Base-by-base conservation (phyloP, 1,284 basidiomycete genomes). In the Trametes hirsuta region DNA sequence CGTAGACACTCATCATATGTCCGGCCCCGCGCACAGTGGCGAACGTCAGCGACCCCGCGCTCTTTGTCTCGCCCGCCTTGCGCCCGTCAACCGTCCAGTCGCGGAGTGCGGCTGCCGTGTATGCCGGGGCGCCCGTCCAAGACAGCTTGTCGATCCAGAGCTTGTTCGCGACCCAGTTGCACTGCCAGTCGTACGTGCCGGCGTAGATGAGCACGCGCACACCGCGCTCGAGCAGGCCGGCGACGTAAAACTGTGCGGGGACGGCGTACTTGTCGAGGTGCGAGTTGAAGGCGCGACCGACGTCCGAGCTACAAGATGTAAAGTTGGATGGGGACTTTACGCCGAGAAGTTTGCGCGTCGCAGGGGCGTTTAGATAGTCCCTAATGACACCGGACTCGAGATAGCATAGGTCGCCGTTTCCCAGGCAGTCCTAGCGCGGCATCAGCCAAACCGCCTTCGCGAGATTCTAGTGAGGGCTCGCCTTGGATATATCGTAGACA, bases 131-230 rank as follows among this genome's bases (percentile, higher is more conserved):
- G 1, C 88, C 86, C 11, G 79, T 81, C 91, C 90, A 93, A 52
- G 88, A 81, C n/a, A 93, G 76, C 63, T 83, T 80, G 59, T 91
- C 84, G 37, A 89, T 83, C 91, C 90, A 93, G 47, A 84, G 74
- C 69, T 84, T 83, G 72, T 93, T 93, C 24, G 86, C 85, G 45
- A 90, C 79, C 84, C 88, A 90, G 71, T 92, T 92, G 73, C 89
- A 93, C 69, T 90, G 86, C 83, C 85, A 91, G 71, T 92, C 90
- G 65, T 86, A 88, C 37, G 87, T 90, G n/a, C 90, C 90, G 5
- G 87, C 87, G 65, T 92, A 91, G 61, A 93, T 86, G 51, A 94
- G 77, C 25, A 93, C 76, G 21, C 84, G 80, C 41, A 94, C 74
- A 5, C 87, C 88, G 34, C 90, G 81, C 68, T 94, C 90, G 24